A percentile compares a stretch with the other conserved stretches of the same genome.
These are phyloP conservation scores for Suhomyces bribrorum DNA, from an alignment of 1,139 yeast species.

Conservation along the genomic window DNA sequence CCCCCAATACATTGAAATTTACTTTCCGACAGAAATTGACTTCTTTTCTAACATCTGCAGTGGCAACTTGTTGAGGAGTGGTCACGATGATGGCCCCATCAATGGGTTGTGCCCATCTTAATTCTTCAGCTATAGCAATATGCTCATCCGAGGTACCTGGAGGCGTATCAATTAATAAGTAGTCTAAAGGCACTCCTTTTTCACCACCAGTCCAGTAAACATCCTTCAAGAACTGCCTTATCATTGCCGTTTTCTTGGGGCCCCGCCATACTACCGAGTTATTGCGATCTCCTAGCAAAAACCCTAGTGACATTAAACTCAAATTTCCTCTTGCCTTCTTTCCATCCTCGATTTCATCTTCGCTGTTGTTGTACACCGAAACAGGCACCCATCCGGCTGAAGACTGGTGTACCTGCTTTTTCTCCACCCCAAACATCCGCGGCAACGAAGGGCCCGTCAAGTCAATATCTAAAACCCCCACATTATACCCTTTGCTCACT, in stretches of 20 bases:
- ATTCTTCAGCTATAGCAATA: slow-evolving; percentile 91
- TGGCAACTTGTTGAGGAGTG: slow-evolving; percentile 57
- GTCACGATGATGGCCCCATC: slow-evolving; percentile 53
- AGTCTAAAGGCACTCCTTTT: slow-evolving; percentile 56
- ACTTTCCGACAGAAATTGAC: slow-evolving; percentile 50
- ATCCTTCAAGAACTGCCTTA: slow-evolving; percentile 86
- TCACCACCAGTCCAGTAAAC: slow-evolving; percentile 78
- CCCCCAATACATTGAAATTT: slow-evolving; percentile 44
- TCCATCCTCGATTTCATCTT: slow-evolving; percentile 19
- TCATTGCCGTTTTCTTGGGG: slow-evolving; percentile 97
- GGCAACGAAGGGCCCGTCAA: slow-evolving; percentile 97
- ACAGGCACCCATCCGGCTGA: slow-evolving; percentile 94
- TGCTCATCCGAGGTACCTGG: slow-evolving; percentile 99
- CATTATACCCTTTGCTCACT: slow-evolving; percentile 67
- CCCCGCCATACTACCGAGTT: slow-evolving; percentile 98
- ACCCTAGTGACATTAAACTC: slow-evolving; percentile 87
- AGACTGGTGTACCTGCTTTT: slow-evolving; percentile 76
- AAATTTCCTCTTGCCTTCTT: slow-evolving; percentile 38
- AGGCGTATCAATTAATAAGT: slow-evolving; percentile 90
- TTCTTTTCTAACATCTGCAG: slow-evolving; percentile 53
- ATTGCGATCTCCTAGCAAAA: slow-evolving; percentile 77
- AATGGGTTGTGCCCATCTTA: slow-evolving; percentile 53
- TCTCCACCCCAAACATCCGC: slow-evolving; percentile 91
- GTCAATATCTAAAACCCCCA: slow-evolving; percentile 93
- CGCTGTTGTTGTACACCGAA: slow-evolving; percentile 27